Conservation (phyloP, 768 basidiomycete genomes). For the Clathrus columnatus region DNA sequence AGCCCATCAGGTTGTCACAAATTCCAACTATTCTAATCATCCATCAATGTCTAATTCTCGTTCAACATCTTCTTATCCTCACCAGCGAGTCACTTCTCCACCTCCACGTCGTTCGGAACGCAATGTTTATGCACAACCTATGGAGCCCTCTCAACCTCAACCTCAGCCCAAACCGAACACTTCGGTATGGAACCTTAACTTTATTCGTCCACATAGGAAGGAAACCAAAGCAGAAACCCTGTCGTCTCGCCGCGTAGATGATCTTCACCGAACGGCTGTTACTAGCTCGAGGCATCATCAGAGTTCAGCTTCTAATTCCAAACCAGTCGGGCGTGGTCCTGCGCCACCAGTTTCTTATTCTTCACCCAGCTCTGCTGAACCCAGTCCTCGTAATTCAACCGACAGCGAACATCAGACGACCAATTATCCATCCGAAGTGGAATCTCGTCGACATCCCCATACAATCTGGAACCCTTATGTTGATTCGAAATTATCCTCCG, state of each 20-base stretch:
- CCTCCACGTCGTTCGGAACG: not conserved
- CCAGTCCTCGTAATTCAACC: slow-evolving; percentile 7
- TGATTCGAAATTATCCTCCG: not conserved
- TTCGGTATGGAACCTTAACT: not conserved
- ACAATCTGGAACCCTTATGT: slow-evolving; percentile 2
- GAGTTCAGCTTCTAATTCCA: not conserved
- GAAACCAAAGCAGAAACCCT: not conserved
- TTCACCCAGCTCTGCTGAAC: slow-evolving; percentile 1
- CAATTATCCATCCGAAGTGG: not conserved
- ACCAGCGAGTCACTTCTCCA: not conserved
- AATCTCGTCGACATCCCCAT: not conserved
- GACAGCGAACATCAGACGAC: slow-evolving; percentile 1
- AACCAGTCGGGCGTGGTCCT: not conserved
- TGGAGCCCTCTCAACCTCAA: not conserved
- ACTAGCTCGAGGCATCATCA: not conserved
- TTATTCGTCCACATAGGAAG: not conserved
- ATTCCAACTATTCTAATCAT: not conserved
- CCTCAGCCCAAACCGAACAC: not conserved
- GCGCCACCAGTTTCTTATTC: not conserved
- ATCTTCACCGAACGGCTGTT: not conserved
- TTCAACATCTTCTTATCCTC: not conserved
- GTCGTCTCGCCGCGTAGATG: not conserved
- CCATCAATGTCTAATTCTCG: not conserved
- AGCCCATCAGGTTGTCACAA: not conserved
- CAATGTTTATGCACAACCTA: not conserved